Conservation (phyloP, 2,329 filamentous ascomycete genomes). For the Bipolaris sorokiniana region DNA sequence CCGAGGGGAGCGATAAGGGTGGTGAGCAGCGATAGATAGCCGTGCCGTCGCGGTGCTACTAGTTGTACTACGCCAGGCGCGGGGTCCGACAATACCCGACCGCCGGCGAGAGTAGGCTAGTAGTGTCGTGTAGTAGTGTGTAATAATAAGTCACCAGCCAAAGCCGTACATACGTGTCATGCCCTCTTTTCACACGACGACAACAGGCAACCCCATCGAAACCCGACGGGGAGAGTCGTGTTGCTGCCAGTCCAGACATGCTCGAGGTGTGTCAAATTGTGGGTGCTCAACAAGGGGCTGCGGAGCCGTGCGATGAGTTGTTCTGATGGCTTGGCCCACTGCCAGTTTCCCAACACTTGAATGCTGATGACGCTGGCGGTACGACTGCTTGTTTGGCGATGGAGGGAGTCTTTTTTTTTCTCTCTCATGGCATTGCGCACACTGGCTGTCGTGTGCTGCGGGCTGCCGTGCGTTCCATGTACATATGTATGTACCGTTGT, state of each 20-base stretch:
- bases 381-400: neutral
- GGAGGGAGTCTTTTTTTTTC: no score
- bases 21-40: slow-evolving; percentile 14
- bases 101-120: neutral
- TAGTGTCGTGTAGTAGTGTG: no score
- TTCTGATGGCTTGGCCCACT: slow-evolving; percentile 7
- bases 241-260: slow-evolving; percentile 1
- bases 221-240: neutral
- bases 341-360: slow-evolving; percentile 1
- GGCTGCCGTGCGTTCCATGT: slow-evolving; percentile 2
- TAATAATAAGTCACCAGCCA: no score
- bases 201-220: neutral
- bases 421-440: slow-evolving; percentile 6
- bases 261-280: neutral
- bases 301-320: slow-evolving; percentile 7
- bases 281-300: slow-evolving; percentile 2
- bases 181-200: slow-evolving; percentile 5
- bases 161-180: neutral
- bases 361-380: slow-evolving; percentile 5
- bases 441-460: slow-evolving; percentile 4
- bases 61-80: neutral
- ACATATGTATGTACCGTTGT: no score
- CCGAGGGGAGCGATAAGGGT: slow-evolving; percentile 24
- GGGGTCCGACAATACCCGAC: slow-evolving; percentile 9
- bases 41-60: slow-evolving; percentile 20